Conservation (phyloP, 179 eudicot species). For the Beta macrorhiza region DNA sequence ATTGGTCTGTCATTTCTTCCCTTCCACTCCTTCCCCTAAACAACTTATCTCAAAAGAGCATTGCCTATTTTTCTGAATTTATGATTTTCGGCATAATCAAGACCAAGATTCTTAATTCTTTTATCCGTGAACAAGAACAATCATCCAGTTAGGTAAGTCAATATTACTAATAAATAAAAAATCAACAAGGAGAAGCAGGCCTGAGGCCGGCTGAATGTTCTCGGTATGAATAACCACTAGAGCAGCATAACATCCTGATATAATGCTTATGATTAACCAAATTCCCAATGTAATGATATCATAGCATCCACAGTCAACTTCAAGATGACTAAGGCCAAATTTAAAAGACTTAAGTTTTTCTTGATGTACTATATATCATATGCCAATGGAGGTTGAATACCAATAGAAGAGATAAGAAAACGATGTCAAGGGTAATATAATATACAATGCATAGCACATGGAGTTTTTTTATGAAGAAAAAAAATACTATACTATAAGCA, state of each 20-base stretch:
- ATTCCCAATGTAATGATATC: too few species aligned
- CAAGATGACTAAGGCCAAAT: too few species aligned
- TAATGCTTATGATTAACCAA: background rate
- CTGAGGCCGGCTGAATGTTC: background rate
- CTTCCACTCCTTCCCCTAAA: background rate
- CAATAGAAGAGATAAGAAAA: background rate
- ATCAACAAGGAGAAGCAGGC: background rate
- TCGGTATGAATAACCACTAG: background rate
- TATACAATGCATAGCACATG: background rate
- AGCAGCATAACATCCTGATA: background rate
- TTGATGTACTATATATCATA: background rate
- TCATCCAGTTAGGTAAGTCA: background rate
- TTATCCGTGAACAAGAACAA: background rate
- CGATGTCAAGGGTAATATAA: background rate
- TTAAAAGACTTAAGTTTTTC: background rate
- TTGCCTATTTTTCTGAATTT: background rate
- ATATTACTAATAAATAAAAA: background rate
- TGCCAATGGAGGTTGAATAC: background rate
- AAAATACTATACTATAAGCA: background rate
- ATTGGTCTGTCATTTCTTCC: constrained; percentile 17
- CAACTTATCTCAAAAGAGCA: background rate
- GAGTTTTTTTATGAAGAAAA: background rate
- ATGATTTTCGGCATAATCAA: background rate
- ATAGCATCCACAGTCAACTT: background rate
- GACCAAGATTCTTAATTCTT: background rate